Evolutionary conservation across 2,329 filamentous ascomycete species (phyloP), one percentile per base, ranked within the genome.

Genomic region (Colletotrichum sansevieriae): DNA sequence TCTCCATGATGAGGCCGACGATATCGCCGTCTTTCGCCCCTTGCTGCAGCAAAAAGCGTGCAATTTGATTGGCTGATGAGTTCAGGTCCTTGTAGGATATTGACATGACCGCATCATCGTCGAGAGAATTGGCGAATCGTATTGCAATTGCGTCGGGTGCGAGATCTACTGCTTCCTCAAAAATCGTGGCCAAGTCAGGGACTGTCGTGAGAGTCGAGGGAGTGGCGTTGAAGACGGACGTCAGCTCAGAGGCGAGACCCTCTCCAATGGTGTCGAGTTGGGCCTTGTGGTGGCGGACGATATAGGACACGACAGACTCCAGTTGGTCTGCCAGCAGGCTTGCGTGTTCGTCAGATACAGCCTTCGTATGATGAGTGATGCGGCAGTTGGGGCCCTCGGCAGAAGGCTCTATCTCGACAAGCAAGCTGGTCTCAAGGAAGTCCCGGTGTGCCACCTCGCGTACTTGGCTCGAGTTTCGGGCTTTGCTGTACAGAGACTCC

Each of bases 1-100:
- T 97, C 22, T 95, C 88, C 87, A 97, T 90, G 52, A 91, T 83
- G 51, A 97, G 87, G 39, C 90, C 90, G n/a, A 97, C 82, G 10
- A 93, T 80, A 15, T 88, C 83, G 8, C 89, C 87, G 1, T 83
- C 78, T 1, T 77, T 70, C 0, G 85, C 80, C 0, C 85, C 85
- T 1, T 79, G 75, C 3, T 80, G 73, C 9, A 81, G 73, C 1
- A 97, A 77, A 68, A 83, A 76, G 65, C 84, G 68, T 0, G 89
- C 90, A 64, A 94, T 80, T 22, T 73, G 77, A 72, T 92, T 92
- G 15, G 63, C 57, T n/a, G n/a, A 18, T 4, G 29, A 73, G 74
- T 95, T 92, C 4, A 97, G 81, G 29, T 90, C 80, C 2, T 73
- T 71, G 74, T 94, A 97, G 0, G 91, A 89, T 3, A 94, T 72